phyloP scores from a whole-genome alignment of 768 basidiomycete species.

The Boletus insuetus region DNA sequence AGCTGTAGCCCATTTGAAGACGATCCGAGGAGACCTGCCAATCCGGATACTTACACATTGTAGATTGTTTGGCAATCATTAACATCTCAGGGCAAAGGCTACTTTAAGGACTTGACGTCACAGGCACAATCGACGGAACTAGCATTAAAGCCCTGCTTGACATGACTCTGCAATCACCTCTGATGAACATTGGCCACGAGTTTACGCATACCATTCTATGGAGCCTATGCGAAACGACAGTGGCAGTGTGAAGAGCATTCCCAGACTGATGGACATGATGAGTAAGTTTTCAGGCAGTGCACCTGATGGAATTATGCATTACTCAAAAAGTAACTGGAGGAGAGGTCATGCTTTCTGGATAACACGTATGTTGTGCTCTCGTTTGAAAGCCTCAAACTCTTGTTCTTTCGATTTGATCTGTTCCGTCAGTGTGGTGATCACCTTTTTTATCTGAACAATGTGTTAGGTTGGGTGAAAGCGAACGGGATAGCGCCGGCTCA shows the following conservation, averaged over 20 bases:
- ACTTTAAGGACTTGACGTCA: slow-evolving; percentile 3
- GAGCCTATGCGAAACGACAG: neutral
- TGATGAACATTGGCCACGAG: neutral
- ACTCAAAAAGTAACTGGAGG: slow-evolving; percentile 3
- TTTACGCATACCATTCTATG: neutral
- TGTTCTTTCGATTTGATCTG: slow-evolving; percentile 89
- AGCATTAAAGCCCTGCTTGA: neutral
- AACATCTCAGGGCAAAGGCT: no score
- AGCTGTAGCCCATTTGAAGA: neutral
- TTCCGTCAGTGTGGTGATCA: slow-evolving; percentile 71
- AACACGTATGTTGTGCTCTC: slow-evolving; percentile 72
- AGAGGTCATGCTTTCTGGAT: slow-evolving; percentile 34
- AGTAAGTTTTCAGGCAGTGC: neutral
- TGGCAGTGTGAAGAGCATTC: neutral
- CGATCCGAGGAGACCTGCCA: neutral
- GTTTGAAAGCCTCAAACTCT: slow-evolving; percentile 78
- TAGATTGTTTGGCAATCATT: no score
- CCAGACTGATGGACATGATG: neutral
- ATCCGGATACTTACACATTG: neutral
- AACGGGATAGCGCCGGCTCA: slow-evolving; percentile 36
- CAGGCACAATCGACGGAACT: slow-evolving; percentile 1
- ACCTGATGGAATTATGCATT: neutral
- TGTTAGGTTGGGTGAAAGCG: slow-evolving; percentile 5
- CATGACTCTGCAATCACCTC: no score
- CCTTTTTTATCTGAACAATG: slow-evolving; percentile 68